Evolutionary conservation across 179 eudicot species (phyloP).

Genomic region (Carnegiea gigantea): DNA sequence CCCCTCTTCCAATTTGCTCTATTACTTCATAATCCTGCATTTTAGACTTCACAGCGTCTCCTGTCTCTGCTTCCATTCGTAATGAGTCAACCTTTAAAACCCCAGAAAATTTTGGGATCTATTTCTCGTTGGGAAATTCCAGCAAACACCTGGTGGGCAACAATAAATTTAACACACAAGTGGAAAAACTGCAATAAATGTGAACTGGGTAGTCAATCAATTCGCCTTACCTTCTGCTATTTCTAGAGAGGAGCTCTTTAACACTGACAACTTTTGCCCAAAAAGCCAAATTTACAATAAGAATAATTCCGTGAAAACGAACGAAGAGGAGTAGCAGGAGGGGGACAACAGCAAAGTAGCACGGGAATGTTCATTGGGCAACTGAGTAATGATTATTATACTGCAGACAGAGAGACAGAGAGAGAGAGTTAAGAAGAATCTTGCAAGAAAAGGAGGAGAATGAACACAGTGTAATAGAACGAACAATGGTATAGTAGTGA

Average conservation of each 20-base stretch:
- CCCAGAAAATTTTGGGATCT: constrained; percentile 31
- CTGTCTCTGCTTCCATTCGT: constrained; percentile 62
- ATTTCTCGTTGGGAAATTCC: constrained; percentile 8
- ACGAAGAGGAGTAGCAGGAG: neutral
- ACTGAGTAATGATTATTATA: neutral
- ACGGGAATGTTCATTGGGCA: constrained; percentile 6
- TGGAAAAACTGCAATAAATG: constrained; percentile 7
- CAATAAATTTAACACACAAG: neutral
- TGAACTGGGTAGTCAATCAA: constrained; percentile 4
- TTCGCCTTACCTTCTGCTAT: constrained; percentile 5
- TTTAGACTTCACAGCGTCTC: constrained; percentile 45
- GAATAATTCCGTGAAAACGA: neutral
- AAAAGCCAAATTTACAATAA: neutral
- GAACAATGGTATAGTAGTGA: too few species aligned
- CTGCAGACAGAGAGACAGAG: constrained; percentile 4
- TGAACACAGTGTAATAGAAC: neutral
- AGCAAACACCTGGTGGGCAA: constrained; percentile 8
- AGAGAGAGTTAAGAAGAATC: constrained; percentile 28
- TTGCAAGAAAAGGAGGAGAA: constrained; percentile 19
- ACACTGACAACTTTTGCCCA: neutral
- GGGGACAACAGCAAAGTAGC: neutral
- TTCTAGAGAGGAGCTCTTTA: constrained; percentile 9
- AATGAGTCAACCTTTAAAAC: constrained; percentile 23
- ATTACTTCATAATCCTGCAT: constrained; percentile 79
- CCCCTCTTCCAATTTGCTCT: constrained; percentile 88